A percentile compares a stretch with the other conserved stretches of the same genome.
Conservation (phyloP, 345 rosid species). For the Punica granatum region DNA sequence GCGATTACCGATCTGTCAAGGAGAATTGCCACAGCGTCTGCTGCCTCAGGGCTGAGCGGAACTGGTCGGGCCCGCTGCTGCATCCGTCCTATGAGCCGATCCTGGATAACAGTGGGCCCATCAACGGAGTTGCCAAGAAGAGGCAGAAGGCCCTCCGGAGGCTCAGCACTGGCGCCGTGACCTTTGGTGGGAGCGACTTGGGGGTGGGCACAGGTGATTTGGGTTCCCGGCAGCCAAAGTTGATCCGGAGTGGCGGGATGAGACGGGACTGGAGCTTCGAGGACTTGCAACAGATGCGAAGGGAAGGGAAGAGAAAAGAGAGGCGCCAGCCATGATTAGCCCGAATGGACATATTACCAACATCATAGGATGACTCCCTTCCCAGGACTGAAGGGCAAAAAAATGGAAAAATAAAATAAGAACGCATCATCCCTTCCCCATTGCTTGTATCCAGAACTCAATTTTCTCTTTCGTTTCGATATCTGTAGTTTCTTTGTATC, state of each 20-base stretch:
- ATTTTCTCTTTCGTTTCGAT: too few relatives aligned
- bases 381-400: background rate
- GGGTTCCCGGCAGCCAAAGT: constrained; percentile 36
- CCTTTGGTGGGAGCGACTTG: constrained; percentile 19
- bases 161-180: background rate
- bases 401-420: too few relatives aligned
- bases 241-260: constrained; percentile 74
- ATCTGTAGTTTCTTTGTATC: too few relatives aligned
- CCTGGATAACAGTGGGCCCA: constrained; percentile 12
- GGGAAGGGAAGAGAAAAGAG: constrained; percentile 6
- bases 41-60: constrained; percentile 22
- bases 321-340: background rate
- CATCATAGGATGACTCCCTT: background rate
- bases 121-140: constrained; percentile 11
- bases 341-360: too few relatives aligned
- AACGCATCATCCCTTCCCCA: too few relatives aligned
- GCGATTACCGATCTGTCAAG: constrained; percentile 8
- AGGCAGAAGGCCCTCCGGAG: constrained; percentile 29
- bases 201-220: constrained; percentile 2
- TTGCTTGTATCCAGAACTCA: too few relatives aligned
- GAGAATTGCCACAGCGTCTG: background rate
- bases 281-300: constrained; percentile 29
- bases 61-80: constrained; percentile 36
- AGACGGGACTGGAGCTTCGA: constrained; percentile 98
- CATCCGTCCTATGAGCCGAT: constrained; percentile 17